Evolutionary conservation across 441 rosid genomes (phyloP), one percentile per base, ranked within the genome.

Genomic region (Populus trichocarpa): DNA sequence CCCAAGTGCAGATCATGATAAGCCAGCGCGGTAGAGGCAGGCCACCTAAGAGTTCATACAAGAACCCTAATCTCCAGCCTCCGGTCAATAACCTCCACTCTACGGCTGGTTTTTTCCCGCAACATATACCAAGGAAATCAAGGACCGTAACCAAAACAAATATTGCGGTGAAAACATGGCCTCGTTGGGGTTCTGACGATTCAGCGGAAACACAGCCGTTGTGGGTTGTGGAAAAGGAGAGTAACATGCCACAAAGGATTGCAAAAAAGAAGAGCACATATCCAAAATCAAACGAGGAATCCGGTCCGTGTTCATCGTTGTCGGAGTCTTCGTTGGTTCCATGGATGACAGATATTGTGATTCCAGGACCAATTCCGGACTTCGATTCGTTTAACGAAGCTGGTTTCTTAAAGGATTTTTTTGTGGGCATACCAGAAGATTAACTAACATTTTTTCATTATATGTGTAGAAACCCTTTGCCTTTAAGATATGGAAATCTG

Each of bases 291-390:
- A 46, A 13, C 57, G 20, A 46, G 20, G 18, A 13, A 46, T 46
- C 57, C 0, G 20, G 20, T 46, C 20, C 57, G 0, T 1, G 50
- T 4, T 46, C 57, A 3, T 46, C 57, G 13, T 46, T 46, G 57
- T 46, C 20, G 57, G 57, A 46, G 20, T 14, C 57, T 46, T 46
- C 20, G 6, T 46, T 46, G 57, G 57, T 23, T 14, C 26, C 46
- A 6, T 33, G 50, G 25, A 10, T 64, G 20, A 23, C 70, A 33
- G 69, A 30, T 9, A 8, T 42, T 67, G 46, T 18, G 64, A 75
- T 75, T 66, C 78, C 78, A 20, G 78, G 78, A 4, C 71, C 65
- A 64, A 75, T 75, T 67, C 77, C 78, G 2, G 30, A 75, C 50
- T 3, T 75, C 0, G 78, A 67, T 67, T 5, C 33, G 8, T 35